Percentiles rank a stretch among this genome's conserved stretches.
phyloP scores from a whole-genome alignment of 805 yeast genomes.

The Candida ficus region DNA sequence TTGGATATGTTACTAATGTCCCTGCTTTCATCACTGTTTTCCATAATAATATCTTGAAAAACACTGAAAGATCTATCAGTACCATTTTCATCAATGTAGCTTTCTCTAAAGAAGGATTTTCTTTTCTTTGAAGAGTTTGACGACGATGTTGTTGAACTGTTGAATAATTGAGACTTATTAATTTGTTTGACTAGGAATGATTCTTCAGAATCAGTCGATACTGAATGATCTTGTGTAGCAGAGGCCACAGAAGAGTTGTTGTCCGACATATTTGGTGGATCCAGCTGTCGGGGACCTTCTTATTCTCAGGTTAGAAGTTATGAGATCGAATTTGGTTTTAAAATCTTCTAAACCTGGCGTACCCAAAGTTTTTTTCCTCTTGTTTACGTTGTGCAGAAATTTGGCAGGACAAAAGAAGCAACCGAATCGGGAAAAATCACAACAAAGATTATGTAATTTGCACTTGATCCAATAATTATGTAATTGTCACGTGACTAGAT shows the following conservation, averaged over 20 bases:
- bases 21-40: conserved; percentile 17
- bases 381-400: too few relatives aligned
- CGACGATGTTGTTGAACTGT: conserved; percentile 11
- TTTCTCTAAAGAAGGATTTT: conserved; percentile 22
- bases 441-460: too few relatives aligned
- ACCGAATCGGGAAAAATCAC: too few relatives aligned
- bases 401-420: too few relatives aligned
- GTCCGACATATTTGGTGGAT: not conserved
- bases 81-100: conserved; percentile 23
- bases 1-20: conserved; percentile 18
- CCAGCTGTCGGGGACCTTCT: too few relatives aligned
- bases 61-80: conserved; percentile 17
- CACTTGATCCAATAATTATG: too few relatives aligned
- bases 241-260: not conserved
- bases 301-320: too few relatives aligned
- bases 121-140: conserved; percentile 11
- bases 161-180: conserved; percentile 22
- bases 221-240: conserved; percentile 10
- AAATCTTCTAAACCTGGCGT: too few relatives aligned
- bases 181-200: conserved; percentile 24
- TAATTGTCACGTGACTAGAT: too few relatives aligned
- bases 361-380: too few relatives aligned
- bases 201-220: conserved; percentile 27
- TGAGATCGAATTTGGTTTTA: too few relatives aligned
- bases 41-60: conserved; percentile 22